phyloP scores from a whole-genome alignment of 257 asterid genomes.

The Fraxinus americana region DNA sequence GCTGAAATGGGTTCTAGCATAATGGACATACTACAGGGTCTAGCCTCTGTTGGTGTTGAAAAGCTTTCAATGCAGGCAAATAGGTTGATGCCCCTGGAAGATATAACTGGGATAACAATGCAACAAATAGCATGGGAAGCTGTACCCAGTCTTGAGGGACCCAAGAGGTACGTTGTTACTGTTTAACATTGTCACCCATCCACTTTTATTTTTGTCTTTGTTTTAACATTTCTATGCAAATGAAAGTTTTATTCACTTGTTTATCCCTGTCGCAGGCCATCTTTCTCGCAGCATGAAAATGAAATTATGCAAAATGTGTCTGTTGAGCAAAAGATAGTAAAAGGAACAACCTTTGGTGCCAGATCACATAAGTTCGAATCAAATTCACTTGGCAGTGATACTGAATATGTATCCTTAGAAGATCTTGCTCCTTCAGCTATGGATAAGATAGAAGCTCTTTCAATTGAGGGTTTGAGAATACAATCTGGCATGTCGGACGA shows the following conservation, averaged over 20 bases:
- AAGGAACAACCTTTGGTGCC: slow-evolving; percentile 22
- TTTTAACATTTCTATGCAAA: slow-evolving; percentile 8
- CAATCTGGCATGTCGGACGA: slow-evolving; percentile 85
- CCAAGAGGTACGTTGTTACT: slow-evolving; percentile 58
- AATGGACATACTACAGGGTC: slow-evolving; percentile 76
- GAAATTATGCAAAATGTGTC: slow-evolving; percentile 31
- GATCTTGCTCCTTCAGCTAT: slow-evolving; percentile 96
- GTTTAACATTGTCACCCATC: background rate
- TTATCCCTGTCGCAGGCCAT: slow-evolving; percentile 51
- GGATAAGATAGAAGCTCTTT: slow-evolving; percentile 79
- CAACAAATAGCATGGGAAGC: slow-evolving; percentile 86
- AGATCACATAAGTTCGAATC: slow-evolving; percentile 34
- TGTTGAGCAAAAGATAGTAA: slow-evolving; percentile 29
- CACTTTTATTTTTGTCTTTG: slow-evolving; percentile 2
- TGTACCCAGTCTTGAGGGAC: slow-evolving; percentile 57
- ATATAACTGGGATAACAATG: slow-evolving; percentile 77
- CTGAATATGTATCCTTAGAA: slow-evolving; percentile 75
- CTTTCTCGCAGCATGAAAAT: slow-evolving; percentile 39
- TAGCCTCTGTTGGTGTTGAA: slow-evolving; percentile 88
- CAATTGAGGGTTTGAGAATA: slow-evolving; percentile 76
- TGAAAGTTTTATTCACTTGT: slow-evolving; percentile 15
- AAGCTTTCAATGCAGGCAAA: slow-evolving; percentile 95
- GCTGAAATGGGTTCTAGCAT: slow-evolving; percentile 93
- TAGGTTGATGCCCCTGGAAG: slow-evolving; percentile 91
- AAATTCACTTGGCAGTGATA: slow-evolving; percentile 39